Evolutionary conservation across 2,329 filamentous ascomycete species (phyloP), one percentile per base, ranked within the genome.

Genomic region (Exophiala sp.): DNA sequence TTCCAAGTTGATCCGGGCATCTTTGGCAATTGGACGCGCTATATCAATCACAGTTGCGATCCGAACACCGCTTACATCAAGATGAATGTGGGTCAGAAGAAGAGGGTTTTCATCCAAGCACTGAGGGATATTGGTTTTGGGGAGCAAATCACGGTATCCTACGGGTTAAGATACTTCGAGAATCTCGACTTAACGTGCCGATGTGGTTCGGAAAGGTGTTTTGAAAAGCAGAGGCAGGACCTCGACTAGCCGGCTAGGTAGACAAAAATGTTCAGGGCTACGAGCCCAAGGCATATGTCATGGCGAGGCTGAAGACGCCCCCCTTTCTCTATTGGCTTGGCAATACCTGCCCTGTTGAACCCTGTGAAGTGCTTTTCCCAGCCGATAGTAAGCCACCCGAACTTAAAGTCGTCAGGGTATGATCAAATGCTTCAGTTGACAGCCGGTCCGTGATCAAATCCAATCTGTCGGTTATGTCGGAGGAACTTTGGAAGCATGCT

Each of bases 21-120:
- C 20, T 39, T 29, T 24, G 61, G 61, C 40, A 61, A 62, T 36
- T 63, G 61, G 61, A 63, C 61, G 12, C 43, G 61, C 6, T 63
- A 57, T 39, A 53, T 63, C 45, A 62, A 62, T 44, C 61, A 63
- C 47, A 51, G 35, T 12, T 63, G 60, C 35, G 3, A 36, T 3
- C 38, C 54, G 9, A 63, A 62, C 39, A 47, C 50, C 2, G 6
- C 11, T 1, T 63, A 50, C 44, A 5, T 14, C 1, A 16, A 11
- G 5, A 20, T 45, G 14, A 54, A 50, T 9, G 5, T 62, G 14
- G 54, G 57, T 11, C 49, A 57, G 21, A 38, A 10, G 9, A 29
- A n/a, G 20, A 32, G 10, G 20, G 33, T 52, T 20, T 4, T 54
- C 11, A 29, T 61, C 46, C 8, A 45, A 20, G 34, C 60, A 7